Evolutionary conservation across 345 rosid species (phyloP), one percentile per base, ranked within the genome.

Genomic region (Sisymbrium irio): DNA sequence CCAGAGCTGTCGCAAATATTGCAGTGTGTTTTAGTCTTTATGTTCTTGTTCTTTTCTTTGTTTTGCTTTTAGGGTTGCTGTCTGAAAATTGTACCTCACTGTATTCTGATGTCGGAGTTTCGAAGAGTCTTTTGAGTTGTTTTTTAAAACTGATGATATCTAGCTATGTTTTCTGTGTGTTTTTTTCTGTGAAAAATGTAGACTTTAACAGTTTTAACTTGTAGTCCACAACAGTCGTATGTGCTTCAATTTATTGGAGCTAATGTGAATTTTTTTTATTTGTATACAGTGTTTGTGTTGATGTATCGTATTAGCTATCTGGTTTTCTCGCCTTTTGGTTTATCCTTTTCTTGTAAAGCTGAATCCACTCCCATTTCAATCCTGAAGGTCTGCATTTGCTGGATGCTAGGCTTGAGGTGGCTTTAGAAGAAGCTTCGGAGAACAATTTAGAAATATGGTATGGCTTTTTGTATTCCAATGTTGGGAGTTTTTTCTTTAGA

Each of bases 341-440:
- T 41, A 10, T 1, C 4, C 28, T 15, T 4, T 15, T 44, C 30
- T 44, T 6, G 42, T 4, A 36, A 1, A 14, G 7, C 5, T 27
- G 8, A 33, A 65, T 18, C 30, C 2, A 33, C 33, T 65, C 9
- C 14, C 20, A 7, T 49, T 50, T 35, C 35, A 53, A 14, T 36
- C 13, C 27, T 15, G 10, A 44, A 63, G 41, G 25, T 63, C 69
- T 46, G 57, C 42, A 47, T 65, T 35, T 46, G 57, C 44, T 65
- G 57, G 25, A 18, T 33, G 6, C 44, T 19, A 47, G 42, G 7
- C 30, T 47, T 32, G 42, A 7, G n/a, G 45, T 35, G 44, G 5
- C 57, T 7, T 46, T 11, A 53, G 65, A 60, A 65, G 69, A 18
- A 32, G 47, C 15, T 14, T 32, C 1, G 17, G 42, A 65, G 56